Conservation (phyloP, 1,139 yeast genomes). For the Scheffersomyces stambukii region DNA sequence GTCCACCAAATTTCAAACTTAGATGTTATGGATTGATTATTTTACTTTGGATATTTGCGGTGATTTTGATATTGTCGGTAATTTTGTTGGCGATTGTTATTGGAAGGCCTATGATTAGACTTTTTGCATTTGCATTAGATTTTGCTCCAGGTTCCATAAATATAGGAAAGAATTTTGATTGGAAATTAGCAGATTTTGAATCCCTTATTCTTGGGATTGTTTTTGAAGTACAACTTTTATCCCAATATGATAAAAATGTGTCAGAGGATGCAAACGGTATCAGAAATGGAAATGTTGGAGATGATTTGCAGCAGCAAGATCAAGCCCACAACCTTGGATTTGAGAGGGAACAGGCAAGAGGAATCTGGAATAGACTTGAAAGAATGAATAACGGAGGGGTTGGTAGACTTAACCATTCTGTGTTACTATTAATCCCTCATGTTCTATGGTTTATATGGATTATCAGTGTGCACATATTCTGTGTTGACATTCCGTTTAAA, state of each 20-base stretch:
- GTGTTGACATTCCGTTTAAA: conserved; percentile 22
- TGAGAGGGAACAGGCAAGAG: not conserved
- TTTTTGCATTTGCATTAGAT: conserved; percentile 3
- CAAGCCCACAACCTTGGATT: not conserved
- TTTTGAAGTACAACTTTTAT: conserved; percentile 15
- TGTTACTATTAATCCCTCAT: not conserved
- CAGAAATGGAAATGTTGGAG: not conserved
- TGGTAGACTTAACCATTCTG: not conserved
- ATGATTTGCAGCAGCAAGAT: conserved; percentile 1
- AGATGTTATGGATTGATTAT: conserved; percentile 56
- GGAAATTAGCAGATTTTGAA: conserved; percentile 22
- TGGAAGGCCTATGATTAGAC: conserved; percentile 35
- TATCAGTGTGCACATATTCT: conserved; percentile 18
- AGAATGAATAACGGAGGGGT: conserved; percentile 1
- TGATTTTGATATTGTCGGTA: conserved; percentile 39
- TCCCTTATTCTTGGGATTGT: conserved; percentile 22
- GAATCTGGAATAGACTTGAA: no score
- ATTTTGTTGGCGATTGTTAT: conserved; percentile 29
- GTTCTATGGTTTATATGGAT: conserved; percentile 20
- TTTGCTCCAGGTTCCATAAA: not conserved
- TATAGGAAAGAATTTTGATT: conserved; percentile 10
- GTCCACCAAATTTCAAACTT: conserved; percentile 72
- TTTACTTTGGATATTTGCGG: conserved; percentile 69
- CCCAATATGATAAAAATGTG: conserved; percentile 12
- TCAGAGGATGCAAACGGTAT: no score